phyloP scores from a whole-genome alignment of 2,329 filamentous ascomycete genomes.

The Botryotinia calthae region DNA sequence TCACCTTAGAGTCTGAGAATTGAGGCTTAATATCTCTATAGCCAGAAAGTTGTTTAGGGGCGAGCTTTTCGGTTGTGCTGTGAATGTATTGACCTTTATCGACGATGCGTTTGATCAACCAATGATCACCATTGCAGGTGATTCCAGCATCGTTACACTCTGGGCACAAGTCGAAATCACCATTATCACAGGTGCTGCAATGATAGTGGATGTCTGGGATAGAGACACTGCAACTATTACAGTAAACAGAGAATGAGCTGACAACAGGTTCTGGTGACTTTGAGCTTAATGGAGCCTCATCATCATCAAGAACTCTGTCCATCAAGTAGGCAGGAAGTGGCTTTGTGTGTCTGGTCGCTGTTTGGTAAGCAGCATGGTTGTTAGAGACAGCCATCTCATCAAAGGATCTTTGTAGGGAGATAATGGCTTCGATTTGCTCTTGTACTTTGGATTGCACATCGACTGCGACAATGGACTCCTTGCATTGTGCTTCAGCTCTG shows the following conservation, averaged over 20 bases:
- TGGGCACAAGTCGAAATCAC: slow-evolving; percentile 91
- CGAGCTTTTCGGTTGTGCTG: slow-evolving; percentile 80
- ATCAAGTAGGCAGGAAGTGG: background rate
- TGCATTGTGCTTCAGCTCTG: background rate
- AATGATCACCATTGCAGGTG: slow-evolving; percentile 79
- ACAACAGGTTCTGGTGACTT: slow-evolving; percentile 16
- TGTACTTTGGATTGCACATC: background rate
- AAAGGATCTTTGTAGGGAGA: slow-evolving; percentile 34
- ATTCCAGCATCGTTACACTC: slow-evolving; percentile 72
- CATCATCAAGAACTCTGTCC: background rate
- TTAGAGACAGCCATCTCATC: slow-evolving; percentile 25
- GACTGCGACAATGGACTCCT: background rate
- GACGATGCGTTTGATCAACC: slow-evolving; percentile 89
- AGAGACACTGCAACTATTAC: slow-evolving; percentile 80
- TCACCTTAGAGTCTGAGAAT: slow-evolving; percentile 31
- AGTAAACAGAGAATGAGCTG: slow-evolving; percentile 77
- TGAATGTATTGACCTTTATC: slow-evolving; percentile 74
- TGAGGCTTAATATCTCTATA: background rate
- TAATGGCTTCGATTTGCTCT: slow-evolving; percentile 23
- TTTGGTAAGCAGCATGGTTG: slow-evolving; percentile 21
- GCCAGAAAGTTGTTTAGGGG: slow-evolving; percentile 44
- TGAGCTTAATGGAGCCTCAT: slow-evolving; percentile 1
- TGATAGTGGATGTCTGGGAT: slow-evolving; percentile 87
- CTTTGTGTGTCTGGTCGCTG: background rate
- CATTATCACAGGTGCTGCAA: slow-evolving; percentile 88